Percentiles rank a stretch among this genome's conserved stretches.
Evolutionary conservation across 2,329 filamentous ascomycete genomes (phyloP).

Genomic region (Alternaria brassicicola): DNA sequence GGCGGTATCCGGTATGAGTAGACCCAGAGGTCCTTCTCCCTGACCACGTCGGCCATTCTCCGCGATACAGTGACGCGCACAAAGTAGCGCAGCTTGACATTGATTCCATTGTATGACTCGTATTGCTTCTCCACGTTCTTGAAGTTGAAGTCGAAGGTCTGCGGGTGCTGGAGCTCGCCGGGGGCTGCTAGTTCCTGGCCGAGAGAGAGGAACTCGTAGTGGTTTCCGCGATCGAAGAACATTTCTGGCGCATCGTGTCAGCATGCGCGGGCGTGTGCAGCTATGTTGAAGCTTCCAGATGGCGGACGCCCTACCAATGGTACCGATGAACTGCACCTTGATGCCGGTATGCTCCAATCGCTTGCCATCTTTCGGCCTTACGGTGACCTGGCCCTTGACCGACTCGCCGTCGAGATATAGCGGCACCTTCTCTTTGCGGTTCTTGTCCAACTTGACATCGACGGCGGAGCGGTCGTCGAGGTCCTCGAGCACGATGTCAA

Average conservation of each 20-base stretch:
- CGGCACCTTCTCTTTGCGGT: slow-evolving; percentile 92
- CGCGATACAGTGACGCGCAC: slow-evolving; percentile 94
- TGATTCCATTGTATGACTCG: slow-evolving; percentile 99
- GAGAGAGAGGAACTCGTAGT: slow-evolving; percentile 97
- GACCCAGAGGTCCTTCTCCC: slow-evolving; percentile 99
- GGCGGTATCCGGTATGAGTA: slow-evolving; percentile 98
- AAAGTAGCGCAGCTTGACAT: slow-evolving; percentile 98
- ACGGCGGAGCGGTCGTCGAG: slow-evolving; percentile 93
- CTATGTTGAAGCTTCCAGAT: not conserved
- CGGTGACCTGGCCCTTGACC: slow-evolving; percentile 93
- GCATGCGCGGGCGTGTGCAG: slow-evolving; percentile 11
- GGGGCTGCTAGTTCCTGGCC: slow-evolving; percentile 96
- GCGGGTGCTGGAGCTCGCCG: slow-evolving; percentile 96
- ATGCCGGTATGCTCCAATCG: slow-evolving; percentile 97
- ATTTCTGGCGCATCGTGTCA: slow-evolving; percentile 69
- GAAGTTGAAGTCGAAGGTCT: slow-evolving; percentile 99
- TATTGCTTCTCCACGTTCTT: slow-evolving; percentile 99
- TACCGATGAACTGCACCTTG: slow-evolving; percentile 99
- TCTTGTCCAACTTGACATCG: slow-evolving; percentile 98
- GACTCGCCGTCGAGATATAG: slow-evolving; percentile 98
- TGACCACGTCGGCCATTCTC: slow-evolving; percentile 96
- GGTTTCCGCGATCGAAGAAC: slow-evolving; percentile 99
- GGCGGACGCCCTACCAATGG: slow-evolving; percentile 72
- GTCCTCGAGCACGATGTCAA: slow-evolving; percentile 97
- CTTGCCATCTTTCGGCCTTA: slow-evolving; percentile 97